These are phyloP conservation scores for Castanopsis chinensis DNA, from an alignment of 306 rosid species.

Conservation along the genomic window DNA sequence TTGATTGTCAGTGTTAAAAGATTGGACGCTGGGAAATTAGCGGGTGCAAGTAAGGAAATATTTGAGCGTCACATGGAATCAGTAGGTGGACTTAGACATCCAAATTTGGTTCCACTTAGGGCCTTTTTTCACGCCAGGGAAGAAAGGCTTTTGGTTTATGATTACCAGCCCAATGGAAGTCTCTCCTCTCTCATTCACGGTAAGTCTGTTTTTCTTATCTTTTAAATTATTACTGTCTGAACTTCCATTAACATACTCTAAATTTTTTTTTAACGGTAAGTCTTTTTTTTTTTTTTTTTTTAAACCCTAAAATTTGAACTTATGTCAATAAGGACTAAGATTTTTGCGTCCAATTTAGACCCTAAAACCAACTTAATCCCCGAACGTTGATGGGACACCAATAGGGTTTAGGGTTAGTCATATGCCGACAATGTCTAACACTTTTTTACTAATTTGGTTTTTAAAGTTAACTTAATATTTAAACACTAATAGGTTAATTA, in stretches of 20 bases:
- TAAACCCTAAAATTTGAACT: no score
- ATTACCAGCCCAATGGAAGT: conserved; percentile 79
- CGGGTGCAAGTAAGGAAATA: conserved; percentile 41
- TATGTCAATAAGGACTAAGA: no score
- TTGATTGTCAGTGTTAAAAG: conserved; percentile 84
- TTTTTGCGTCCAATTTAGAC: no score
- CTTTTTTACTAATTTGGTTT: no score
- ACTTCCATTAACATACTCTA: not conserved
- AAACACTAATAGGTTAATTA: no score
- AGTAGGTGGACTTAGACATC: conserved; percentile 83
- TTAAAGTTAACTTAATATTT: no score
- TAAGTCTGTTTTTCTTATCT: not conserved
- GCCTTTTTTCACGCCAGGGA: conserved; percentile 87
- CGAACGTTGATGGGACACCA: no score
- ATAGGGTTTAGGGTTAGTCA: no score
- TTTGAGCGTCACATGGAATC: conserved; percentile 86
- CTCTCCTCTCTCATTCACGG: conserved; percentile 88
- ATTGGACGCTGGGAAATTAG: conserved; percentile 65
- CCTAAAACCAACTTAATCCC: no score
- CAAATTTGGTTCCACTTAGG: conserved; percentile 72
- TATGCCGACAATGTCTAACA: no score
- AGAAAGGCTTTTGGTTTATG: conserved; percentile 80
- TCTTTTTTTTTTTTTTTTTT: no score
- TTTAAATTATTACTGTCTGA: not conserved
- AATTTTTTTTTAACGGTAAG: no score